These are phyloP conservation scores for Lantana camara DNA, from an alignment of 257 asterid genomes.

Conservation along the genomic window DNA sequence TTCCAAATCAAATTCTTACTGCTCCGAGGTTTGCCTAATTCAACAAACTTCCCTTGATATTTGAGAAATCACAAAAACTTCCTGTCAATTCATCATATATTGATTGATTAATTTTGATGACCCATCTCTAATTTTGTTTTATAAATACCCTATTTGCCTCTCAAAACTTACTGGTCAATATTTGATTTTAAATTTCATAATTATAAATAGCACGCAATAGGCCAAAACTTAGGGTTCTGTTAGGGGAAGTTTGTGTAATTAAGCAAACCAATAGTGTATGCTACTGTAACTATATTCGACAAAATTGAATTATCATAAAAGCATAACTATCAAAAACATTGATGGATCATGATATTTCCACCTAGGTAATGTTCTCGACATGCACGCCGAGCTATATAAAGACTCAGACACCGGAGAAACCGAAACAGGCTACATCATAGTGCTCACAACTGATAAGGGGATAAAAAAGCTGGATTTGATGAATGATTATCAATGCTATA, in stretches of 20 bases:
- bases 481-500: slow-evolving; percentile 60
- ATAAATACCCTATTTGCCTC: too few species aligned
- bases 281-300: too few species aligned
- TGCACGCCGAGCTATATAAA: slow-evolving; percentile 70
- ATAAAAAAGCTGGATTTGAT: slow-evolving; percentile 70
- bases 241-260: too few species aligned
- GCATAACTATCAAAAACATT: background rate
- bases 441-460: slow-evolving; percentile 70
- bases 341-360: background rate
- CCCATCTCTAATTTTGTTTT: too few species aligned
- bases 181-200: too few species aligned
- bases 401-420: slow-evolving; percentile 54
- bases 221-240: too few species aligned
- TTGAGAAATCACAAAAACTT: background rate
- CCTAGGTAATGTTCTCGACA: slow-evolving; percentile 56
- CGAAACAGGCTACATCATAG: slow-evolving; percentile 65
- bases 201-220: too few species aligned
- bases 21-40: slow-evolving; percentile 16
- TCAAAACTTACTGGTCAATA: too few species aligned
- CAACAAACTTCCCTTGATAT: background rate
- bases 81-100: background rate
- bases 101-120: too few species aligned
- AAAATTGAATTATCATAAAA: too few species aligned
- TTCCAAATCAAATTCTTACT: slow-evolving; percentile 9
- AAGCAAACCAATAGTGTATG: too few species aligned